phyloP scores from a whole-genome alignment of 2,329 filamentous ascomycete species.

The Colletotrichum gigasporum region DNA sequence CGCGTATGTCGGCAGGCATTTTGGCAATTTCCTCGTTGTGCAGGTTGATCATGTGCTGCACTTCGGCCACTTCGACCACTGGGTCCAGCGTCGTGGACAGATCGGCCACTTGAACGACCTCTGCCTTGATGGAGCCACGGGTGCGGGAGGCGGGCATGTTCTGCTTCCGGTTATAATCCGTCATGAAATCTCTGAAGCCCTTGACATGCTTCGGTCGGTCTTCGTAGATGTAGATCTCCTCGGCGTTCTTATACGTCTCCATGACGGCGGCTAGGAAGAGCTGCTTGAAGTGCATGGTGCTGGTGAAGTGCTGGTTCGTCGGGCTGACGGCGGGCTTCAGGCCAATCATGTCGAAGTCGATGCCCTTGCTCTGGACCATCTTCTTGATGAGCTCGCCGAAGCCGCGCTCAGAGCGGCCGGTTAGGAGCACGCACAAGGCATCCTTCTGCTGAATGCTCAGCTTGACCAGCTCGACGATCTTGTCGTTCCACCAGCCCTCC shows the following conservation, averaged over 20 bases:
- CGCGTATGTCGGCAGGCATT: constrained; percentile 45
- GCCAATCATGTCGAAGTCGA: constrained; percentile 88
- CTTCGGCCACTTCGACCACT: constrained; percentile 80
- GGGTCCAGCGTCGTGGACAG: constrained; percentile 78
- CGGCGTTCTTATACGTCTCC: constrained; percentile 83
- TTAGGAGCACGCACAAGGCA: constrained; percentile 85
- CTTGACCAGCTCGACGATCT: constrained; percentile 81
- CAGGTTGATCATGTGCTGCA: constrained; percentile 88
- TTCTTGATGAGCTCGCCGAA: constrained; percentile 84
- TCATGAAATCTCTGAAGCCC: constrained; percentile 86
- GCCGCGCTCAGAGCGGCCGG: constrained; percentile 80
- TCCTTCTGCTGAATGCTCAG: constrained; percentile 87
- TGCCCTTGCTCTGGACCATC: constrained; percentile 79
- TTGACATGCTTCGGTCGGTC: constrained; percentile 75
- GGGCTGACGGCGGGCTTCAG: constrained; percentile 89
- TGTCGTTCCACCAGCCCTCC: constrained; percentile 97
- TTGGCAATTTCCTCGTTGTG: constrained; percentile 74
- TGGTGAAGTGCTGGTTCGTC: constrained; percentile 78
- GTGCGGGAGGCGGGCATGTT: constrained; percentile 51
- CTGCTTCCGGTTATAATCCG: constrained; percentile 74
- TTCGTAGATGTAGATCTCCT: constrained; percentile 83
- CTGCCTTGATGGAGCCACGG: constrained; percentile 74
- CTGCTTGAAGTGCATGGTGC: constrained; percentile 94
- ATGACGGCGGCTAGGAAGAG: constrained; percentile 81
- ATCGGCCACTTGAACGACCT: constrained; percentile 89